Evolutionary conservation across 1,139 yeast species (phyloP), one percentile per base, ranked within the genome.

Genomic region (Sugiyamaella paludigena): DNA sequence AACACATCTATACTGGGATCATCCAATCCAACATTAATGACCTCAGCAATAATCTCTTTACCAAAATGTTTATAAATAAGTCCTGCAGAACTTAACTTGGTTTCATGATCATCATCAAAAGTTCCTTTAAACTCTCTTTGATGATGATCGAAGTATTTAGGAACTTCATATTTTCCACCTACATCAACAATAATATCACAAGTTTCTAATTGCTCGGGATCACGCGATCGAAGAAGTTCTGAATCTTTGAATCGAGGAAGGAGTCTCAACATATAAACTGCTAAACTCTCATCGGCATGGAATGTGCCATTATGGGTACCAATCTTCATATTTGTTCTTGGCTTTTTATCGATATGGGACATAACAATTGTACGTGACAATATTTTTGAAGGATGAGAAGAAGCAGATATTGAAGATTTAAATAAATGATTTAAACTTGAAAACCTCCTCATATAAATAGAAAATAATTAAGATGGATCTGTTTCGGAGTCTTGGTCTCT

Each of bases 211-310:
- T 81, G 84, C 13, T 73, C 79, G 5, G 91, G 85, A 57, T 83
- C 84, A 72, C 98, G 80, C 4, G 96, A 85, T 66, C 98, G 81
- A 19, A 87, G 78, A 31, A 92, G 74, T 48, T 74, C 76, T 11
- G 95, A 83, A 51, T 81, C 75, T 49, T 78, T 65, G 68, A 69
- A 92, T 64, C 79, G 75, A 3, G 96, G 95, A 46, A 92, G 73
- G 28, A 80, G 73, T 60, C 78, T 80, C 51, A 92, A 74, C 85
- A 92, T 82, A 68, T 78, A 91, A 2, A 91, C 96, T 1, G 98
- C 98, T 52, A 94, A 77, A n/a, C 96, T 84, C 68, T 92, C 98
- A 69, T 92, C 98, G 16, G 98, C 98, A 64, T 92, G 98, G 76
- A 92, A 92, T 0, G 91, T 79, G 7, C 98, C 98, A 40, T 94